Percentiles rank a stretch among this genome's conserved stretches.
Evolutionary conservation across 345 rosid genomes (phyloP).

Genomic region (Cardiospermum halicacabum): DNA sequence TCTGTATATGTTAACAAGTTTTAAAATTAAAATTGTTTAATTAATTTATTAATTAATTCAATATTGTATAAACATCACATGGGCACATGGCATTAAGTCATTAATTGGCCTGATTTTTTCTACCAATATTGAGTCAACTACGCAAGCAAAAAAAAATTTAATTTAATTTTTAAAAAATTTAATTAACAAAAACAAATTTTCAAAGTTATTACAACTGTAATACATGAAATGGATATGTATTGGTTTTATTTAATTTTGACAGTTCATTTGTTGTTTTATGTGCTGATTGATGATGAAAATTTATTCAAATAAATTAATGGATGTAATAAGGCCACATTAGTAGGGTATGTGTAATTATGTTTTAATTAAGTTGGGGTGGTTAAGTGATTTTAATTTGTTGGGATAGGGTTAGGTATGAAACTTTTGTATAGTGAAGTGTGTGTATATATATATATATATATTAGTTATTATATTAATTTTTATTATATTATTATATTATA

Average conservation of each 20-base stretch:
- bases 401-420: neutral
- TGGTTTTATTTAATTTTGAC: neutral
- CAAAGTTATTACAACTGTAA: conserved; percentile 6
- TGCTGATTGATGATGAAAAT: neutral
- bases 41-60: no score
- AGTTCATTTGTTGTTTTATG: conserved; percentile 5
- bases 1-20: no score
- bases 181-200: neutral
- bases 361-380: conserved; percentile 1
- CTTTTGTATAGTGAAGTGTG: no score
- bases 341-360: neutral
- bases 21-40: no score
- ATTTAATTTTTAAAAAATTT: neutral
- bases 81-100: conserved; percentile 18
- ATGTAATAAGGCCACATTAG: neutral
- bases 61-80: no score
- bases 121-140: conserved; percentile 9
- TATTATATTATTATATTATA: no score
- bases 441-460: no score
- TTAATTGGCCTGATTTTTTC: neutral
- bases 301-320: neutral
- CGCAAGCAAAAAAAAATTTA: neutral
- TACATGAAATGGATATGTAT: neutral
- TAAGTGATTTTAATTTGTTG: neutral
- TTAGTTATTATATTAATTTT: no score